Evolutionary conservation across 129 eudicot species (phyloP).

Genomic region (Chrysanthemum seticuspe): DNA sequence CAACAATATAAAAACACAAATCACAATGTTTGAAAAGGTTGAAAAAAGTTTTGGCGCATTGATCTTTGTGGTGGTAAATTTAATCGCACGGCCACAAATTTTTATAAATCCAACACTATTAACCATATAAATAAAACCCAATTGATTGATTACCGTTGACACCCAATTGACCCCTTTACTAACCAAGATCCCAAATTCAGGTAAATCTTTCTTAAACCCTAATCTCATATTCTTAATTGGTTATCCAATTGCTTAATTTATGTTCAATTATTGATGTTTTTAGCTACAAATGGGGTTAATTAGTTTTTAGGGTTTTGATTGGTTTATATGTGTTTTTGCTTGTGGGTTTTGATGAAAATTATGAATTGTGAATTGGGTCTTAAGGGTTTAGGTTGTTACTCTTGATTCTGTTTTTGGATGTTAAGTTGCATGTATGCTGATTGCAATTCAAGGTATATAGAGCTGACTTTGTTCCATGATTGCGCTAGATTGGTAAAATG

Average conservation of each 20-base stretch:
- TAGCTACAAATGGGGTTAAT: constrained; percentile 3
- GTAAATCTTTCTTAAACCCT: constrained; percentile 13
- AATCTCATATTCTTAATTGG: constrained; percentile 4
- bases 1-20: too few species aligned
- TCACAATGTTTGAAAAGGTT: background rate
- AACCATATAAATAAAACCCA: constrained; percentile 14
- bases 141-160: constrained; percentile 27
- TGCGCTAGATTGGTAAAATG: too few species aligned
- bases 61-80: background rate
- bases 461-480: too few species aligned
- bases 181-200: constrained; percentile 11
- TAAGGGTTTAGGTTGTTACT: too few species aligned
- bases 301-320: too few species aligned
- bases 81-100: constrained; percentile 12
- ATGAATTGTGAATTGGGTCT: too few species aligned
- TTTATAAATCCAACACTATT: background rate
- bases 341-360: too few species aligned
- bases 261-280: background rate
- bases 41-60: constrained; percentile 13
- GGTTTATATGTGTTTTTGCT: too few species aligned
- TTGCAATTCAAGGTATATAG: too few species aligned
- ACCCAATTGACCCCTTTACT: constrained; percentile 14
- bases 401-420: too few species aligned
- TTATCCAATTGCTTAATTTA: background rate
- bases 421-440: too few species aligned